Evolutionary conservation across 192 early-diverging fungal genomes (phyloP), one percentile per base, ranked within the genome.

Genomic region (Mortierella alpina): DNA sequence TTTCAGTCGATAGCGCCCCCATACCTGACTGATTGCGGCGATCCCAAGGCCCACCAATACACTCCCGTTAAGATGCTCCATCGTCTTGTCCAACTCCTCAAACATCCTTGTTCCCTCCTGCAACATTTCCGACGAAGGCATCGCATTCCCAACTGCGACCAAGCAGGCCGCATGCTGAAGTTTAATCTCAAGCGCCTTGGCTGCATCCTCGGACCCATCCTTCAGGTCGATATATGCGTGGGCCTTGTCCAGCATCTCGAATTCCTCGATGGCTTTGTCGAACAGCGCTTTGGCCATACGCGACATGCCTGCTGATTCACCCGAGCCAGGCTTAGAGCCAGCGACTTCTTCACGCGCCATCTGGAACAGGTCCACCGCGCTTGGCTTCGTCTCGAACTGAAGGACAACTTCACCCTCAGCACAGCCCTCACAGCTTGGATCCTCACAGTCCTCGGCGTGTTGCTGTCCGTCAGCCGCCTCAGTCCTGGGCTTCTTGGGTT

Each of bases 361-460:
- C 22, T 87, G 84, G 56, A 89, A 88, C 6, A 92, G 86, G 48
- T 89, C 88, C 63, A 81, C 66, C 1, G 89, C 88, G 12, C 75
- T 85, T 6, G 88, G 84, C 42, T 83, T 75, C 10, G 84, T 85
- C 9, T 90, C 82, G 68, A 87, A 86, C 17, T 87, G 68, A 13
- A 92, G 86, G 52, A 86, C 84, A 18, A 92, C 74, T 23, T 88
- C 87, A 9, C 91, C 91, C 51, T 84, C 86, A 69, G 86, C 91
- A 58, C 91, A 92, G 6, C 87, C 90, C 10, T 80, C 59, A 63
- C 91, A 92, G 5, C 76, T 68, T 1, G 79, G 54, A 69, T 91
- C 90, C 9, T 85, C 68, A 70, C 91, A 92, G 55, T 89, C 87
- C 7, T 73, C 58, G 0, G 84, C 71, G 70, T 92, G 91, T 52